phyloP scores from a whole-genome alignment of 805 yeast species.

The Helenozyma baotianmanensis region DNA sequence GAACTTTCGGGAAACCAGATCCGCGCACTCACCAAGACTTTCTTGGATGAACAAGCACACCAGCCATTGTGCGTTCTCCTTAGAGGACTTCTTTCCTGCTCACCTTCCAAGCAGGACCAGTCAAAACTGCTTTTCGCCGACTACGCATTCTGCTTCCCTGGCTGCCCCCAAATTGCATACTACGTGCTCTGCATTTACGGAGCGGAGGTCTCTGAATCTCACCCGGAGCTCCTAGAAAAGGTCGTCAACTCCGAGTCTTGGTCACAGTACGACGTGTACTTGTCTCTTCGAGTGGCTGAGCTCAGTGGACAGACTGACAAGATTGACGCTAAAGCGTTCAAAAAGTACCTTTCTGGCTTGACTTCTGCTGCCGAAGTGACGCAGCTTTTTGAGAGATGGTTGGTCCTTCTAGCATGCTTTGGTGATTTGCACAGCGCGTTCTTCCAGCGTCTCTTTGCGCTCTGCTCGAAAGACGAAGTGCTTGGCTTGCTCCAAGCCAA shows the following conservation, averaged over 20 bases:
- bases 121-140: conserved; percentile 2
- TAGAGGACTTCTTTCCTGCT: conserved; percentile 40
- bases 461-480: conserved; percentile 1
- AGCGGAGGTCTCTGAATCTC: conserved; percentile 8
- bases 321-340: conserved; percentile 12
- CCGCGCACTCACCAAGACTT: conserved; percentile 6
- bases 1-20: conserved; percentile 48
- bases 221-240: conserved; percentile 13
- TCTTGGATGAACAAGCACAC: conserved; percentile 1
- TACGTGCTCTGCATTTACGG: conserved; percentile 46
- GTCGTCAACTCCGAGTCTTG: not conserved
- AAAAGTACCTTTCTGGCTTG: conserved; percentile 8
- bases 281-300: conserved; percentile 49
- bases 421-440: conserved; percentile 18
- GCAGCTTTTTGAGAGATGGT: conserved; percentile 44
- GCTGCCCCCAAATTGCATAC: conserved; percentile 45
- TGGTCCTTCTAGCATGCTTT: conserved; percentile 38
- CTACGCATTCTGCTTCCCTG: conserved; percentile 13
- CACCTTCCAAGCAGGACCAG: conserved; percentile 14
- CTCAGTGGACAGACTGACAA: conserved; percentile 29
- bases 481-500: conserved; percentile 2
- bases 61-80: conserved; percentile 11
- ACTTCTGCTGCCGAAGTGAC: not conserved
- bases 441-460: conserved; percentile 2
- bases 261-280: conserved; percentile 24